Base-by-base conservation (phyloP, 768 basidiomycete species). In the Mycena galopus region DNA sequence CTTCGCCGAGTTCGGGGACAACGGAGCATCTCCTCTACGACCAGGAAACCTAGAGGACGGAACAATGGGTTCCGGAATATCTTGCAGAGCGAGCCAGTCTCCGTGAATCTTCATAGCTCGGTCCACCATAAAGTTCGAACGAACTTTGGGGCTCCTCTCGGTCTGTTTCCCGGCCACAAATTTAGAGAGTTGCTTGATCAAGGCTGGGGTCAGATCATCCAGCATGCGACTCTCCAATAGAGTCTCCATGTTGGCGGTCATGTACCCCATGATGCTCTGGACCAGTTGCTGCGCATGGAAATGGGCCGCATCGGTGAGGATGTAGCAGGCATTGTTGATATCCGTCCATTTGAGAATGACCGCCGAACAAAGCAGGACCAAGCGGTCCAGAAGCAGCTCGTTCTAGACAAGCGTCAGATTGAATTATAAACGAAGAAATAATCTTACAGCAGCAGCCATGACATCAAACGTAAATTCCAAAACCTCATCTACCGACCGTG, bases 391-490 rank as follows among this genome's bases (percentile, higher is more conserved):
- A 11, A 98, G 87, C 3, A 99, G 83, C 81, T 99, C 96, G 73
- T 93, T 96, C 93, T 97, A 72, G 9, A 39, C 30, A 12, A 11
- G 7, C 12, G 59, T 76, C 25, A 77, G 25, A 3, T 56, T 75
- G 33, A 4, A 60, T 76, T 33, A 63, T 19, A 23, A 42, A 8
- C 1, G 14, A 29, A n/a, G 19, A 30, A 27, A 70, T 9, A 19
- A n/a, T 33, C 65, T 79, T 79, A 96, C 96, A 39, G 96, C 95
- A 21, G 90, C 92, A 39, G 92, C 92, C 81, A 98, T 89, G 19
- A 98, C 91, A 25, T 92, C 90, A 72, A 98, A 96, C 82, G 96
- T 88, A 74, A 96, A 95, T 72, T 96, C 93, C 67, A 99, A 80
- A 33, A 95, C 84, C 39, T 93, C 91, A 67, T 99, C 96, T 7